Conservation (phyloP, 2,329 filamentous ascomycete species). For the Trematosphaeria pertusa region DNA sequence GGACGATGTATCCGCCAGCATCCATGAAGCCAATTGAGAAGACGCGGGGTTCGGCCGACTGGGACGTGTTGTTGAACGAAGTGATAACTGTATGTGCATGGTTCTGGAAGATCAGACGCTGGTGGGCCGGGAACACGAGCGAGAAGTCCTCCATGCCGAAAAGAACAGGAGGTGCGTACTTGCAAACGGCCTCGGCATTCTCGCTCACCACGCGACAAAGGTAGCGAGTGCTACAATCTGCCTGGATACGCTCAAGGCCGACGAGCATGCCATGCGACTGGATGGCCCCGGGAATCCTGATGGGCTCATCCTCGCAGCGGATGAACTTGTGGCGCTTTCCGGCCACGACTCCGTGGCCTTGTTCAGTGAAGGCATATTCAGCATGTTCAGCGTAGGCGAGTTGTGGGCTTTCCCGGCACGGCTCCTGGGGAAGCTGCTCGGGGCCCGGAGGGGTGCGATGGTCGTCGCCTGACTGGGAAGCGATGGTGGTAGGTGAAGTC, state of each 20-base stretch:
- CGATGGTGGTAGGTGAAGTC: too few relatives aligned
- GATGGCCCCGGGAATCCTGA: slow-evolving; percentile 13
- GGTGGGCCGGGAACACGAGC: slow-evolving; percentile 1
- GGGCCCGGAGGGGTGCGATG: neutral
- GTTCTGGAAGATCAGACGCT: slow-evolving; percentile 4
- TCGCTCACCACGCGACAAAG: slow-evolving; percentile 7
- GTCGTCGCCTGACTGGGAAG: neutral
- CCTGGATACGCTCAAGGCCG: slow-evolving; percentile 6
- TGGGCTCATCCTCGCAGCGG: slow-evolving; percentile 14
- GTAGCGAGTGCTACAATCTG: neutral
- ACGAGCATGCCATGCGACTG: slow-evolving; percentile 17
- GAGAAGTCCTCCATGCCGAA: slow-evolving; percentile 7
- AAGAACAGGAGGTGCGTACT: slow-evolving; percentile 5
- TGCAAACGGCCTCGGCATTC: slow-evolving; percentile 11
- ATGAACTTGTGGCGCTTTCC: slow-evolving; percentile 8
- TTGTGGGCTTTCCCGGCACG: neutral
- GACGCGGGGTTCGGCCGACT: slow-evolving; percentile 10
- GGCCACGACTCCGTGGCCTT: slow-evolving; percentile 8
- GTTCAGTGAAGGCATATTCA: slow-evolving; percentile 11
- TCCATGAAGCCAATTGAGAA: slow-evolving; percentile 12
- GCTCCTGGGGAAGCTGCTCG: neutral
- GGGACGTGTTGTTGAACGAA: neutral
- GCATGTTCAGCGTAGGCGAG: slow-evolving; percentile 6
- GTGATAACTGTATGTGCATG: neutral
- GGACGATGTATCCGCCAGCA: slow-evolving; percentile 2